Base-by-base conservation (phyloP, 805 yeast species). In the Kazachstania viticola region DNA sequence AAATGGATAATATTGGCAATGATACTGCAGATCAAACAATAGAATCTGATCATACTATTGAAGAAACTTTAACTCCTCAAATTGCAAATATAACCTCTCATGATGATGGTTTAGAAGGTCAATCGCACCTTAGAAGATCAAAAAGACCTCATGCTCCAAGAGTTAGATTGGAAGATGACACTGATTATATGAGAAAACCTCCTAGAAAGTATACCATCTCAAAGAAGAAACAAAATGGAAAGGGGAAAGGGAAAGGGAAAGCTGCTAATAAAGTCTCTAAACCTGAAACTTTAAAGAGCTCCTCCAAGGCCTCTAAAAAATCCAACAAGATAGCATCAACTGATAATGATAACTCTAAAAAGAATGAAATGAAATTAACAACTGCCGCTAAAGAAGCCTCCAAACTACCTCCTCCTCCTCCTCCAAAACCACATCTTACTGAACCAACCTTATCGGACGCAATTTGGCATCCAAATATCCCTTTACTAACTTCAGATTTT, bases 381-480 rank as follows among this genome's bases (percentile, higher is more conserved):
- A 26, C 19, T 13, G 27, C 26, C 17, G 23, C 14, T 12, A 15
- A 28, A n/a, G 8, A n/a, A n/a, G 16, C 11, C 23, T 8, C 7
- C 21, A 7, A 14, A 14, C 19, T 12, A 9, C 8, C n/a, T 8
- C 12, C 25, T 22, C 14, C 28, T 13, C 17, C 30, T 5, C 21
- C 17, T 15, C 5, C 23, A 14, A n/a, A n/a, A 13, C 15, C 16
- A 4, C 46, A 44, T 16, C 31, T 38, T 14, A 42, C 36, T 14
- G 53, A 47, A 28, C 51, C 54, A 7, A 29, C 41, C 3, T 32
- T 48, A 12, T 36, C 42, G 5, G 35, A 36, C 9, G 25, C 31
- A 8, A 46, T 46, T 32, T 51, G 56, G 56, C 40, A 49, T 11
- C 45, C 56, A 4, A 43, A 44, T 31, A 33, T 45, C 27, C 54